These are phyloP conservation scores for Lolium rigidum DNA, from an alignment of 176 grass and related monocot species.

Conservation along the genomic window DNA sequence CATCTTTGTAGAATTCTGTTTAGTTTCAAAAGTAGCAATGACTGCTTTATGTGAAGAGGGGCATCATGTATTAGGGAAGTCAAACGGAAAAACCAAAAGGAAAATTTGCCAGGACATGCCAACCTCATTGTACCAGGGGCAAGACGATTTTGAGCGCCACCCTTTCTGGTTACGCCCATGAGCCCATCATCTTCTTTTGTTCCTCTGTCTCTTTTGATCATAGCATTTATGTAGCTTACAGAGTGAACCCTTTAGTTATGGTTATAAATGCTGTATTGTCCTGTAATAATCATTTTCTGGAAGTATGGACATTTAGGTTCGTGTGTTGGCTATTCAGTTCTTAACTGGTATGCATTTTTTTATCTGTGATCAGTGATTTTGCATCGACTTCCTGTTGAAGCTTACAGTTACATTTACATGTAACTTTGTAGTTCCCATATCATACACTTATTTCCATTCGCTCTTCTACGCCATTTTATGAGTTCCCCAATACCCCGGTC, in stretches of 20 bases:
- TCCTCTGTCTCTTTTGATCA: not conserved
- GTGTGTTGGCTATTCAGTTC: not conserved
- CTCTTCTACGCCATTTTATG: constrained; percentile 1
- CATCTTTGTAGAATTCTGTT: not conserved
- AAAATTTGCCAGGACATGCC: not conserved
- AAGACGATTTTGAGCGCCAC: not conserved
- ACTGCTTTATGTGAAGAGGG: not conserved
- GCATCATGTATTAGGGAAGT: not conserved
- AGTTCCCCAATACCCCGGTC: not conserved
- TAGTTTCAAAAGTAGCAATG: not conserved
- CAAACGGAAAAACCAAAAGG: not conserved
- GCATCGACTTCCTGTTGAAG: not conserved
- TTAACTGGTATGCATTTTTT: not conserved
- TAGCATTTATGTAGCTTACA: not conserved
- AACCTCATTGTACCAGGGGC: not conserved
- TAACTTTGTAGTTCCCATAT: not conserved
- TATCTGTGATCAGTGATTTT: not conserved
- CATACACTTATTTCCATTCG: not conserved
- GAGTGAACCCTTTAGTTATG: not conserved
- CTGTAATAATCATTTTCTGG: not conserved
- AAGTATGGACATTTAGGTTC: too few relatives aligned
- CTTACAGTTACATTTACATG: not conserved
- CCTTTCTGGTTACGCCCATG: not conserved
- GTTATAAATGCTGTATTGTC: not conserved
- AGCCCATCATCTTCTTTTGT: not conserved